phyloP scores from a whole-genome alignment of 805 yeast genomes.

The Saturnispora serradocipensis region DNA sequence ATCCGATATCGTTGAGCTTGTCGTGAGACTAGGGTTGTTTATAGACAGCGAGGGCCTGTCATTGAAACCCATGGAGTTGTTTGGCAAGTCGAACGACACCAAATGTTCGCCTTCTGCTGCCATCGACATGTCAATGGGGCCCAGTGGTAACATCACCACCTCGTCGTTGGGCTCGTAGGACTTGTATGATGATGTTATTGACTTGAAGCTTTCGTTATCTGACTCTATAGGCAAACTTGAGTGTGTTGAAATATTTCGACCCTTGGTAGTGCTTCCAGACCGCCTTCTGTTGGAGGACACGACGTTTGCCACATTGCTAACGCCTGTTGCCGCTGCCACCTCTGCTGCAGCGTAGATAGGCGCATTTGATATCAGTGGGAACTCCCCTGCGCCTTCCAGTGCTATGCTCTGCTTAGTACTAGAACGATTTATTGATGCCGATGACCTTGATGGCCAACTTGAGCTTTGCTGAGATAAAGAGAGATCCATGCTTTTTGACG shows the following conservation, averaged over 20 bases:
- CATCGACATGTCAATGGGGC: constrained; percentile 17
- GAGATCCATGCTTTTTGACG: background rate
- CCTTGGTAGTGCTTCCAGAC: constrained; percentile 3
- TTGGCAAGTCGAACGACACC: constrained; percentile 10
- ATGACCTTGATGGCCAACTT: background rate
- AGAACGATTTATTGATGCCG: background rate
- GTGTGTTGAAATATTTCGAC: constrained; percentile 2
- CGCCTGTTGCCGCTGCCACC: background rate
- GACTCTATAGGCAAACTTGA: background rate
- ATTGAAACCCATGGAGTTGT: background rate
- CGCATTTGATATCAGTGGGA: constrained; percentile 3
- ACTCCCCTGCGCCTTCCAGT: constrained; percentile 2
- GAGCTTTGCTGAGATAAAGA: background rate
- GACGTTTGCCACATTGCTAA: background rate
- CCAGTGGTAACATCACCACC: constrained; percentile 21
- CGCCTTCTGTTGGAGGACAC: constrained; percentile 1
- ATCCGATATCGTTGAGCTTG: constrained; percentile 1
- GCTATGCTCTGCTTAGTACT: background rate
- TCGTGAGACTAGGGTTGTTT: constrained; percentile 3
- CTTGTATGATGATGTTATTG: background rate
- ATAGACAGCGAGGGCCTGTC: constrained; percentile 12
- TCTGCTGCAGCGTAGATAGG: constrained; percentile 1
- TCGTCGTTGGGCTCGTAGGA: constrained; percentile 6
- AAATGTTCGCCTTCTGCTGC: constrained; percentile 22
- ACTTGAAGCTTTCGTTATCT: constrained; percentile 1